Evolutionary conservation across 192 early-diverging fungal species (phyloP).

Genomic region (Dimargaris xerosporica): DNA sequence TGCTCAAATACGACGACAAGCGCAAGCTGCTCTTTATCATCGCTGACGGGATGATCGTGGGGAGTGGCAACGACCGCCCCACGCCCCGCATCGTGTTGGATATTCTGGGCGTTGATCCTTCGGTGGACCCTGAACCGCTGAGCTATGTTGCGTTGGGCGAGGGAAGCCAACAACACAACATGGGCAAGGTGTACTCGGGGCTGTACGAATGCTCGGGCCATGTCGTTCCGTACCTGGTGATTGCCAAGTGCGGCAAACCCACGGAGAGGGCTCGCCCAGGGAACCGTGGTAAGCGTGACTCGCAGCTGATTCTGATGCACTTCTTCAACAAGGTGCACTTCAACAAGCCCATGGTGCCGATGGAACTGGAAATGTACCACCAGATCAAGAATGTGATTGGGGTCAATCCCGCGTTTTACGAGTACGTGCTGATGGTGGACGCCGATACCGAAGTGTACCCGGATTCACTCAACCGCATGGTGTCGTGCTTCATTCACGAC

Average conservation of each 20-base stretch:
- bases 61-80: conserved; percentile 88
- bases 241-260: conserved; percentile 87
- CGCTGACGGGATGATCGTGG: conserved; percentile 94
- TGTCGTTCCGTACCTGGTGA: conserved; percentile 88
- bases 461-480: conserved; percentile 83
- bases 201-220: conserved; percentile 85
- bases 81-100: conserved; percentile 95
- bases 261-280: conserved; percentile 79
- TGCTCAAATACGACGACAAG: conserved; percentile 89
- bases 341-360: conserved; percentile 80
- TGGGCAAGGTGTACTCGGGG: conserved; percentile 94
- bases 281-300: conserved; percentile 98
- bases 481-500: conserved; percentile 83
- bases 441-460: conserved; percentile 87
- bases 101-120: conserved; percentile 80
- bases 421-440: conserved; percentile 96
- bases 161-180: conserved; percentile 88
- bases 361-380: conserved; percentile 96
- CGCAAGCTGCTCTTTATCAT: conserved; percentile 93
- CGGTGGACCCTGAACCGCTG: conserved; percentile 66
- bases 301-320: conserved; percentile 94
- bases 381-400: conserved; percentile 99
- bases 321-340: conserved; percentile 97
- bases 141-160: conserved; percentile 81
- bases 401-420: conserved; percentile 88